These are phyloP conservation scores for Schizothecium vesticola DNA, from an alignment of 495 filamentous ascomycete genomes.

Conservation along the genomic window DNA sequence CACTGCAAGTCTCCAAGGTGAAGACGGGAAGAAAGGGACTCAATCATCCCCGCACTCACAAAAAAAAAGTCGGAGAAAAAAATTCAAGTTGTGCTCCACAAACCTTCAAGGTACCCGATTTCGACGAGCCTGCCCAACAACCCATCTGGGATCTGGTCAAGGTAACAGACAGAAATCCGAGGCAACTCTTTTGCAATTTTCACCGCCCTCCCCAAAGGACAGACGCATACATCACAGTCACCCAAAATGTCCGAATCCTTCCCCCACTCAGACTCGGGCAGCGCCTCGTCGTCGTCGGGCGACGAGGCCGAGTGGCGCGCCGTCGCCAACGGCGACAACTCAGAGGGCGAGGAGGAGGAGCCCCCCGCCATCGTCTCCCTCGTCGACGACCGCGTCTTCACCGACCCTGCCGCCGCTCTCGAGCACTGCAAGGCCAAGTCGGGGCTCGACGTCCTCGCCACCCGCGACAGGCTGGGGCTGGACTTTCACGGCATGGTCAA, in stretches of 20 bases:
- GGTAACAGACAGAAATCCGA: background rate
- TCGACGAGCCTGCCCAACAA: background rate
- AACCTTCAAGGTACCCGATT: background rate
- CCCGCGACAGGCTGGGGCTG: constrained; percentile 58
- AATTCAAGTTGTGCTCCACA: background rate
- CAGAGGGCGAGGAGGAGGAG: constrained; percentile 52
- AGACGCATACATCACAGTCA: background rate
- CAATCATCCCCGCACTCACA: background rate
- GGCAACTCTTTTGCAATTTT: background rate
- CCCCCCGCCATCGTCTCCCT: constrained; percentile 60
- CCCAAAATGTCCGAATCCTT: constrained; percentile 22
- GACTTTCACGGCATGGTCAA: constrained; percentile 82
- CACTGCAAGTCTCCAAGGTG: background rate
- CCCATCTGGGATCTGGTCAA: background rate
- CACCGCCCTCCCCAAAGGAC: background rate
- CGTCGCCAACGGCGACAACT: constrained; percentile 43
- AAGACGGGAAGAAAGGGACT: background rate
- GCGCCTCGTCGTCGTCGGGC: constrained; percentile 20
- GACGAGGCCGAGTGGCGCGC: constrained; percentile 78
- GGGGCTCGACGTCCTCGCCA: constrained; percentile 65
- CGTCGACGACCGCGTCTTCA: constrained; percentile 62
- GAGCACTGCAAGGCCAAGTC: constrained; percentile 65
- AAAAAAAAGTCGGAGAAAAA: background rate
- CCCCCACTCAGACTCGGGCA: constrained; percentile 15
- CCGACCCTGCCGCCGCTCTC: constrained; percentile 61